Evolutionary conservation across 768 basidiomycete species (phyloP), one percentile per base, ranked within the genome.

Genomic region (Pilatotrama ljubarskyi): DNA sequence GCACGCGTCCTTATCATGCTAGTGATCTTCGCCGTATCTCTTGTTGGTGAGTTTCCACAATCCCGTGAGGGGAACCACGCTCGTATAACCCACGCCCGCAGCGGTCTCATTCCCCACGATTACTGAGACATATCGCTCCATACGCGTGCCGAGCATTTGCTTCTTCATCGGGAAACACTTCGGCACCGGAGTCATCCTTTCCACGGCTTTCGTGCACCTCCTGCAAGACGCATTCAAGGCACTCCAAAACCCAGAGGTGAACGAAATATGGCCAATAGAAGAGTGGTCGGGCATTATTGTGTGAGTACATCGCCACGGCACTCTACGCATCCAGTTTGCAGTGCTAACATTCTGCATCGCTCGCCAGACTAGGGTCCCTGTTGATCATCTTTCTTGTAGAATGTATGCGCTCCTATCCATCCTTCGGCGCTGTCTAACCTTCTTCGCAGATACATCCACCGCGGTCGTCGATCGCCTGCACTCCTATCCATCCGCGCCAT

Each of bases 111-210:
- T 93, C 62, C 91, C 91, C 0, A 75, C 83, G 0, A 57, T 90
- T 24, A 88, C 90, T 0, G 83, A 81, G 58, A 78, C 77, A 1
- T 67, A 80, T 14, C 76, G 78, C 6, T 77, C 77, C 57, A 66
- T 91, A 20, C 79, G 80, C 52, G 85, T 91, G 64, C 90, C 89
- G 1, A 79, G 80, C 22, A 75, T 89, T 15, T 66, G 87, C 17
- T 93, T 93, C 70, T 93, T 93, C 72, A 77, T 91, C n/a, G 90
- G 88, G 38, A 93, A 92, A 67, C 91, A 93, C 69, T 92, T 93
- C 65, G 91, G 91, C 36, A 93, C 91, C 14, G 90, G 90, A 11
- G 90, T 91, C 14, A 93, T 93, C 35, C 71, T 93, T 4, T 85
- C 91, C 3, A 93, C 91, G 0, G 91, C 90, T 0, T 93, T 93